These are phyloP conservation scores for Macrophomina pseudophaseolina DNA, from an alignment of 2,329 filamentous ascomycete genomes.

Conservation along the genomic window DNA sequence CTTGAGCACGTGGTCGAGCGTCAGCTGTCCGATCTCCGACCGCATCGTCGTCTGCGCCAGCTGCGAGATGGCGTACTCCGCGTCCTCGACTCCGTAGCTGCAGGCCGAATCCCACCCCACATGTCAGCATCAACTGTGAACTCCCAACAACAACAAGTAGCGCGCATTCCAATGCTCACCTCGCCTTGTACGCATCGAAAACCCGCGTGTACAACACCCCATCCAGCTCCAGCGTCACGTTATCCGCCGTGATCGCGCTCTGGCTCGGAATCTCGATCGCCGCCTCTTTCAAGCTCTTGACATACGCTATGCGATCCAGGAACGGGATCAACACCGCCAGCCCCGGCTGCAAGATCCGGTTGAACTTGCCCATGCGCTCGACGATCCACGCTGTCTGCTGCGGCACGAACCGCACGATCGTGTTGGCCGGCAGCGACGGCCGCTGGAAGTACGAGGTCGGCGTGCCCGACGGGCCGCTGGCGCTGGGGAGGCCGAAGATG, in stretches of 20 bases:
- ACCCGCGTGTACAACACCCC: slow-evolving; percentile 95
- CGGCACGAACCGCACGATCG: slow-evolving; percentile 94
- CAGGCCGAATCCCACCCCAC: not conserved
- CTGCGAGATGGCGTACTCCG: slow-evolving; percentile 97
- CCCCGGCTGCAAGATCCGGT: slow-evolving; percentile 89
- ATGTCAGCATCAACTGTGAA: not conserved
- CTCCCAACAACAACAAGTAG: not conserved
- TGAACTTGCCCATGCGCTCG: slow-evolving; percentile 98
- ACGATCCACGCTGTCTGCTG: slow-evolving; percentile 99
- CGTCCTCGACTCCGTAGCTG: slow-evolving; percentile 97
- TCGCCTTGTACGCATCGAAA: slow-evolving; percentile 97
- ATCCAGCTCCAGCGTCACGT: slow-evolving; percentile 94
- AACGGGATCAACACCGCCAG: slow-evolving; percentile 88
- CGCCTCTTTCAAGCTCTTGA: slow-evolving; percentile 94
- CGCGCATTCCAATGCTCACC: slow-evolving; percentile 56
- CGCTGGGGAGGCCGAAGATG: slow-evolving; percentile 12
- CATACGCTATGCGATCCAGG: slow-evolving; percentile 94
- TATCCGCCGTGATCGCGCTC: slow-evolving; percentile 97
- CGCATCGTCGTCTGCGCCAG: slow-evolving; percentile 99
- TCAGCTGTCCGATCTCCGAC: slow-evolving; percentile 94
- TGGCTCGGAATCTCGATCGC: slow-evolving; percentile 97
- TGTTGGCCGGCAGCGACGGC: slow-evolving; percentile 81
- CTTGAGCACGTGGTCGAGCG: slow-evolving; percentile 95
- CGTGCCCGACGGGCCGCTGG: slow-evolving; percentile 31
- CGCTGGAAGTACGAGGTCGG: slow-evolving; percentile 82